Evolutionary conservation across 768 basidiomycete genomes (phyloP).

Genomic region (Termitomyces sp.): DNA sequence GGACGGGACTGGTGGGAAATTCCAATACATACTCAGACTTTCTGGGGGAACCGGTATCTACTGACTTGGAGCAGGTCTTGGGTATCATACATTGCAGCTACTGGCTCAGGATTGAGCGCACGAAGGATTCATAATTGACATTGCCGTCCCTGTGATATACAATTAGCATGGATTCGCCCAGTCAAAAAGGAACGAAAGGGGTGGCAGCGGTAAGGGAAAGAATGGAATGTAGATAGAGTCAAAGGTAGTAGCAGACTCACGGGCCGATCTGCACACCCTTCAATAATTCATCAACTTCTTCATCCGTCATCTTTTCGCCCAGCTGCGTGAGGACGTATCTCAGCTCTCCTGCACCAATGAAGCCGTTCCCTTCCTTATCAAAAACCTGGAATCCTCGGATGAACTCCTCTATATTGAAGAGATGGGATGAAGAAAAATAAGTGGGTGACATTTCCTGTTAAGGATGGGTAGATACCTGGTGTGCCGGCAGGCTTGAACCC

Average conservation of each 20-base stretch:
- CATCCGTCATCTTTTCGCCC: slow-evolving; percentile 97
- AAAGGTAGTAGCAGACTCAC: slow-evolving; percentile 41
- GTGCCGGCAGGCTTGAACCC: slow-evolving; percentile 86
- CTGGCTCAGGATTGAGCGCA: slow-evolving; percentile 90
- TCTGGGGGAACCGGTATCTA: no score
- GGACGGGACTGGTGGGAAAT: no score
- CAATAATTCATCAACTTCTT: slow-evolving; percentile 96
- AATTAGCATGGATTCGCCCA: background rate
- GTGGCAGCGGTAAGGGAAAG: slow-evolving; percentile 4
- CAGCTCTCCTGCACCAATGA: slow-evolving; percentile 88
- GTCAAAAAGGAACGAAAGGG: background rate
- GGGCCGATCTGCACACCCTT: slow-evolving; percentile 92
- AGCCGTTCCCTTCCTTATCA: slow-evolving; percentile 92
- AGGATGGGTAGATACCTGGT: slow-evolving; percentile 9
- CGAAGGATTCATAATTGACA: slow-evolving; percentile 96
- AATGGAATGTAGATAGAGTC: slow-evolving; percentile 1
- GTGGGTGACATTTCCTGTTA: background rate
- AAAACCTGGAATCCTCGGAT: slow-evolving; percentile 99
- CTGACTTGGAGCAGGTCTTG: no score
- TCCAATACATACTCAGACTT: no score
- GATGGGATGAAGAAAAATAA: slow-evolving; percentile 1
- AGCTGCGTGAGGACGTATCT: slow-evolving; percentile 93
- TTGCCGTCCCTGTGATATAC: slow-evolving; percentile 77
- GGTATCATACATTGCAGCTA: slow-evolving; percentile 29
- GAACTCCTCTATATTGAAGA: slow-evolving; percentile 76